Evolutionary conservation across 805 yeast species (phyloP).

Genomic region (Scheffersomyces ergatensis): DNA sequence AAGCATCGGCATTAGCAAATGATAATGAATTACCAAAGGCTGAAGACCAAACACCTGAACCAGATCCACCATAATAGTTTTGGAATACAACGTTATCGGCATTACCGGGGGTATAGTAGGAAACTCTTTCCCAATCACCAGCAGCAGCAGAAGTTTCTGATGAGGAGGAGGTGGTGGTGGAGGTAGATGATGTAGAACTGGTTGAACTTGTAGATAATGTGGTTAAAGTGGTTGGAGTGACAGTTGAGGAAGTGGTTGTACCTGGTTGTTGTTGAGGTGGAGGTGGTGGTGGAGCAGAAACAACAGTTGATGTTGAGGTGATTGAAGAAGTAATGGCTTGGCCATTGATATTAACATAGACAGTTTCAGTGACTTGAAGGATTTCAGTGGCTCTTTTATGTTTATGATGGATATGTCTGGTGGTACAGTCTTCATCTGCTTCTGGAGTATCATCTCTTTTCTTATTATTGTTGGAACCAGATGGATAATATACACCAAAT

Average conservation of each 20-base stretch:
- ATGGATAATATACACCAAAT: slow-evolving; percentile 87
- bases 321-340: slow-evolving; percentile 27
- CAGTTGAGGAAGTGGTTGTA: slow-evolving; percentile 8
- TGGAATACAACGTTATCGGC: slow-evolving; percentile 74
- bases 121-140: slow-evolving; percentile 69
- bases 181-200: slow-evolving; percentile 18
- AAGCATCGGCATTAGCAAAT: slow-evolving; percentile 76
- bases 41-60: slow-evolving; percentile 85
- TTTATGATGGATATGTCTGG: slow-evolving; percentile 45
- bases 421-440: slow-evolving; percentile 42
- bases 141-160: slow-evolving; percentile 28
- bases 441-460: slow-evolving; percentile 28
- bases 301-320: slow-evolving; percentile 9
- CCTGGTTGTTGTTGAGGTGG: slow-evolving; percentile 8
- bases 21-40: slow-evolving; percentile 92
- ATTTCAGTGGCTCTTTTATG: slow-evolving; percentile 63
- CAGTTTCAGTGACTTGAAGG: slow-evolving; percentile 77
- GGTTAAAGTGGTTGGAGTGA: slow-evolving; percentile 21
- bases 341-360: slow-evolving; percentile 63
- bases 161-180: slow-evolving; percentile 17
- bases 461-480: slow-evolving; percentile 40
- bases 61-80: slow-evolving; percentile 86
- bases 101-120: slow-evolving; percentile 74
- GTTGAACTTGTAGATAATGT: slow-evolving; percentile 20
- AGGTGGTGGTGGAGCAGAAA: slow-evolving; percentile 10